Base-by-base conservation (phyloP, 176 grass and related monocot genomes). In the Cocos nucifera region DNA sequence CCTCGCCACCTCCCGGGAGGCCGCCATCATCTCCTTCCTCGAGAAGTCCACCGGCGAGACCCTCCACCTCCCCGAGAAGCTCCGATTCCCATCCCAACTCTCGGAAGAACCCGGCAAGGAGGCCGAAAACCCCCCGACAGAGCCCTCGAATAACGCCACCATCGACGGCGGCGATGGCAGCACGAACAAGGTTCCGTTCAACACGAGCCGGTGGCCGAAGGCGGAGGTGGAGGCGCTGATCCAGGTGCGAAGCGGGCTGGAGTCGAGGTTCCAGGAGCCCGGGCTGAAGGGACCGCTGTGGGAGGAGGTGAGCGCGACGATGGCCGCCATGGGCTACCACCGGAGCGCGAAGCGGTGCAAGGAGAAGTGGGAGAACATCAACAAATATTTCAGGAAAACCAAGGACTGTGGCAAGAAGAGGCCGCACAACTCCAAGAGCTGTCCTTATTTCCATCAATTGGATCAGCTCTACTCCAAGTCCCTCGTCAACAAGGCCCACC, bases 281-380 rank as follows among this genome's bases (percentile, higher is more conserved):
- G 91, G 91, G 17, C 81, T 95, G 35, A 95, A 95, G 72, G 91
- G 77, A 21, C 86, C 86, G 19, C 83, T 95, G 5, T 95, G 91
- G 91, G 91, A 95, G 65, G 91, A 95, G 80, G 86, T 95, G 56
- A 95, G 91, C 80, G 7, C 57, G 59, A 75, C 77, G 59, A 95
- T 95, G 91, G 44, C 86, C 17, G 78, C 83, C 54, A 66, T 85
- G 27, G 86, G 91, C 0, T 95, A 86, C 64, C 67, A 74, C 3
- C 86, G 91, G 0, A 95, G 65, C 60, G 74, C 91, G 0, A 90
- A 95, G 75, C 53, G 91, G 7, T 95, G 91, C 86, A 95, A 95
- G 77, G 91, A 95, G 83, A 95, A 95, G 75, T 95, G 91, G 91
- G 91, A 95, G 83, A 95, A 95, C 71, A 95, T 95, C 72, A 95